These are phyloP conservation scores for Skeletonema costatum DNA, from an alignment of 108 stramenopile species.

Conservation along the genomic window DNA sequence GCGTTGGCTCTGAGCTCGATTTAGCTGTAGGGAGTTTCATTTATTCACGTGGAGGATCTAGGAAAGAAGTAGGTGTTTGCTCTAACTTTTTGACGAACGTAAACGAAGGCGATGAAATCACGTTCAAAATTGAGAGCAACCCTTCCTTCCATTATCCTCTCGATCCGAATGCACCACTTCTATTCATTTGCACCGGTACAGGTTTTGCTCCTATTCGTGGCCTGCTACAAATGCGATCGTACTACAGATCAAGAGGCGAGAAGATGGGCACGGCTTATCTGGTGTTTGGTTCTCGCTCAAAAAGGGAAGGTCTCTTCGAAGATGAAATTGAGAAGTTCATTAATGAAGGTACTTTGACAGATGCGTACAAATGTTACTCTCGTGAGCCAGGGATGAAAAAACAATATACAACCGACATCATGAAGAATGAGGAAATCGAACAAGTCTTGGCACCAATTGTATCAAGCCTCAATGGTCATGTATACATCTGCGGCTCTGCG, in stretches of 20 bases:
- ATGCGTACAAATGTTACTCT: slow-evolving; percentile 17
- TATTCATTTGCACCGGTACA: slow-evolving; percentile 24
- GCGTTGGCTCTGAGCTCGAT: slow-evolving; percentile 9
- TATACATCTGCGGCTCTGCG: slow-evolving; percentile 21
- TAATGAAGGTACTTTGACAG: slow-evolving; percentile 3
- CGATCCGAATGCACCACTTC: neutral
- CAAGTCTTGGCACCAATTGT: neutral
- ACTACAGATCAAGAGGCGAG: slow-evolving; percentile 1
- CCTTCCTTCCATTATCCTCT: slow-evolving; percentile 13
- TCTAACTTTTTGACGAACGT: slow-evolving; percentile 10
- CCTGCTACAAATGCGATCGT: slow-evolving; percentile 10
- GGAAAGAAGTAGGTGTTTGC: slow-evolving; percentile 13
- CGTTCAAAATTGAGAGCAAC: slow-evolving; percentile 10
- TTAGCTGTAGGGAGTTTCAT: slow-evolving; percentile 13
- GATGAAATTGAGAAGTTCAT: slow-evolving; percentile 11
- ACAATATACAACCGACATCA: slow-evolving; percentile 10
- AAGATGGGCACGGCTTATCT: slow-evolving; percentile 15
- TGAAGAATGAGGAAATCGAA: neutral
- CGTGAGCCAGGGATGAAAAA: slow-evolving; percentile 19
- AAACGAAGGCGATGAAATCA: slow-evolving; percentile 4
- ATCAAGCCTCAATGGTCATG: neutral
- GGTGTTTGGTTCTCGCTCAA: slow-evolving; percentile 13
- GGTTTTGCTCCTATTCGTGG: slow-evolving; percentile 25
- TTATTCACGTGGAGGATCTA: slow-evolving; percentile 5
- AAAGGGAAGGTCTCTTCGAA: slow-evolving; percentile 15